Base-by-base conservation (phyloP, 495 filamentous ascomycete species). In the Aspergillus panamensis region DNA sequence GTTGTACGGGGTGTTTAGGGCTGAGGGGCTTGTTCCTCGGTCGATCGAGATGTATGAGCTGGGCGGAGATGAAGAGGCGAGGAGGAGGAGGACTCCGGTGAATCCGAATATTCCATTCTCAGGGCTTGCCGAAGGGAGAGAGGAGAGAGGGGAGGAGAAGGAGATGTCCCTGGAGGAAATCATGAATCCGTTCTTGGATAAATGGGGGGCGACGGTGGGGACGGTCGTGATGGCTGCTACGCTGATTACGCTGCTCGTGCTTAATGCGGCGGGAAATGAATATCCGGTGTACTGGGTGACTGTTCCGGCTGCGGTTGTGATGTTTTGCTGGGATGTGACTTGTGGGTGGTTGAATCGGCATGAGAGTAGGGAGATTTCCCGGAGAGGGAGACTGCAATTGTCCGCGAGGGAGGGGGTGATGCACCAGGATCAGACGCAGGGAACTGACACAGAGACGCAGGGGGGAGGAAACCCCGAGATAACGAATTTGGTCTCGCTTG, bases 221-320 rank as follows among this genome's bases (percentile, higher is more conserved):
- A 42, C 40, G 0, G 16, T 58, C 2, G 47, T 58, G 21, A 58
- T 58, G 56, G 56, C 48, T 13, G 37, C 40, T 0, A 52, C 48
- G 4, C 40, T 58, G 7, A 58, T 58, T 35, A 58, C 56, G 3
- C 29, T 58, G 4, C 30, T 58, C 16, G 56, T 32, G 5, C 48
- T 58, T 8, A 58, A 58, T 45, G 56, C 56, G 13, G 48, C 48
- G 0, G 56, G 49, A 0, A 39, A 57, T 10, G 42, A 48, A 1
- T 33, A 58, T 25, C 56, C 56, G 5, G 56, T 58, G 0, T 58
- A 52, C 17, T 58, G 56, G 56, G 56, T 58, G 9, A 58, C 56
- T 13, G 20, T 58, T 3, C 56, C 56, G 16, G 56, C 56, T 2
- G 56, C 56, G 13, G 52, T 58, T 30, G 56, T 58, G 2, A 42